A percentile compares a stretch with the other conserved stretches of the same genome.
These are phyloP conservation scores for Stevia rebaudiana DNA, from an alignment of 140 eudicot genomes.

Conservation along the genomic window DNA sequence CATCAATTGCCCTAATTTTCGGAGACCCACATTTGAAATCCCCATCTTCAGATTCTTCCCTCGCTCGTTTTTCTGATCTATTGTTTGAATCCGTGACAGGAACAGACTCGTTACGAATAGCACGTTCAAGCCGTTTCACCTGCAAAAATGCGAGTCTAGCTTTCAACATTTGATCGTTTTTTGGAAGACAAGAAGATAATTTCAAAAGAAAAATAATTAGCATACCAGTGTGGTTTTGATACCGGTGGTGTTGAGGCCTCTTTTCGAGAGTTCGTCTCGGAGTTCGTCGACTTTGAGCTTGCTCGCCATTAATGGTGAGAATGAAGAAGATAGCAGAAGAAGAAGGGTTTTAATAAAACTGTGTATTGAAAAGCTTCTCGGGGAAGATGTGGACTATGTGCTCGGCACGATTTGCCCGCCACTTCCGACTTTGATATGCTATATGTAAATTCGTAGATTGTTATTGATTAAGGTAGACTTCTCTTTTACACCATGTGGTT, in stretches of 20 bases:
- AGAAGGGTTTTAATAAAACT: not conserved
- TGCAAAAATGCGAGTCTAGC: constrained; percentile 19
- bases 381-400: constrained; percentile 15
- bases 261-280: constrained; percentile 50
- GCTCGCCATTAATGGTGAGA: constrained; percentile 36
- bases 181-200: not conserved
- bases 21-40: constrained; percentile 21
- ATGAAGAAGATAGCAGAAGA: not conserved
- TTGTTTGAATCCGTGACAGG: constrained; percentile 14
- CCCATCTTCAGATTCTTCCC: constrained; percentile 37
- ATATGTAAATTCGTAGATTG: too few relatives aligned
- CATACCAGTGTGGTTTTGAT: constrained; percentile 57
- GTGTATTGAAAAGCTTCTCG: constrained; percentile 21
- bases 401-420: constrained; percentile 33
- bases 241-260: constrained; percentile 73
- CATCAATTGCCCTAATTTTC: constrained; percentile 44
- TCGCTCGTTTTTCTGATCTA: constrained; percentile 37
- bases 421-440: not conserved
- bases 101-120: constrained; percentile 34
- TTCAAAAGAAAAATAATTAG: not conserved
- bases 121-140: constrained; percentile 68
- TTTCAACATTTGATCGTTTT: not conserved
- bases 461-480: too few relatives aligned
- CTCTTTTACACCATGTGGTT: too few relatives aligned
- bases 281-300: constrained; percentile 59